A percentile compares a stretch with the other conserved stretches of the same genome.
These are phyloP conservation scores for Pelargonium fulgidum DNA, from an alignment of 441 rosid genomes.

Conservation along the genomic window DNA sequence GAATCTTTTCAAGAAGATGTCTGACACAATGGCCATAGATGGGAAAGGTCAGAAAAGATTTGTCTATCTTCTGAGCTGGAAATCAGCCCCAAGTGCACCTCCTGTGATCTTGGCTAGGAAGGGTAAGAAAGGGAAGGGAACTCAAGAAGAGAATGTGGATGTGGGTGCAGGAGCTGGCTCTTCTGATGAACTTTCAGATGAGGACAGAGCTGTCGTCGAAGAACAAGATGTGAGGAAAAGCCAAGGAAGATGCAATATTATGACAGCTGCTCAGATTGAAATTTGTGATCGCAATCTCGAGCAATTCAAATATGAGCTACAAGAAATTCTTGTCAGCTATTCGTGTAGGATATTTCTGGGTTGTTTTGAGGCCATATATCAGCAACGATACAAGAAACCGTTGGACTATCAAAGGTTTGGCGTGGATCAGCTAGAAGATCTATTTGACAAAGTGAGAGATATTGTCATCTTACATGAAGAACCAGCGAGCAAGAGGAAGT, in stretches of 20 bases:
- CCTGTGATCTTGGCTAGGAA: constrained; percentile 40
- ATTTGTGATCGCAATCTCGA: constrained; percentile 32
- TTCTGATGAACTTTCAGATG: constrained; percentile 68
- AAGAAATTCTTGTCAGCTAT: constrained; percentile 84
- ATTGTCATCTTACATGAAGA: constrained; percentile 69
- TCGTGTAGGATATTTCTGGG: constrained; percentile 59
- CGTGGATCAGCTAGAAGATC: constrained; percentile 63
- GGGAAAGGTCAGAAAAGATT: constrained; percentile 67
- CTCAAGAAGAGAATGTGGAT: constrained; percentile 32
- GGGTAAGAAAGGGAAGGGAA: constrained; percentile 52
- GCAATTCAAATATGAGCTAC: constrained; percentile 74
- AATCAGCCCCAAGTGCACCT: constrained; percentile 42
- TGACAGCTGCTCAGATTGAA: constrained; percentile 17
- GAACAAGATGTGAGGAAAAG: constrained; percentile 36
- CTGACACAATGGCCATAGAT: constrained; percentile 53
- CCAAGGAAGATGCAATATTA: constrained; percentile 25
- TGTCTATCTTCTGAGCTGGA: constrained; percentile 64
- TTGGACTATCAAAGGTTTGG: constrained; percentile 51
- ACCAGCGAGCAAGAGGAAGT: constrained; percentile 51
- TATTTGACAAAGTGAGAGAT: constrained; percentile 58
- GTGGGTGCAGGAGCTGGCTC: constrained; percentile 35
- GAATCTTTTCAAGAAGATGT: constrained; percentile 80
- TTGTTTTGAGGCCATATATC: constrained; percentile 70
- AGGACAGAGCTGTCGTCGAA: constrained; percentile 43
- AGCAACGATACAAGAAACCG: constrained; percentile 68